Conservation (phyloP, 2,329 filamentous ascomycete genomes). For the Sporothrix phasma region DNA sequence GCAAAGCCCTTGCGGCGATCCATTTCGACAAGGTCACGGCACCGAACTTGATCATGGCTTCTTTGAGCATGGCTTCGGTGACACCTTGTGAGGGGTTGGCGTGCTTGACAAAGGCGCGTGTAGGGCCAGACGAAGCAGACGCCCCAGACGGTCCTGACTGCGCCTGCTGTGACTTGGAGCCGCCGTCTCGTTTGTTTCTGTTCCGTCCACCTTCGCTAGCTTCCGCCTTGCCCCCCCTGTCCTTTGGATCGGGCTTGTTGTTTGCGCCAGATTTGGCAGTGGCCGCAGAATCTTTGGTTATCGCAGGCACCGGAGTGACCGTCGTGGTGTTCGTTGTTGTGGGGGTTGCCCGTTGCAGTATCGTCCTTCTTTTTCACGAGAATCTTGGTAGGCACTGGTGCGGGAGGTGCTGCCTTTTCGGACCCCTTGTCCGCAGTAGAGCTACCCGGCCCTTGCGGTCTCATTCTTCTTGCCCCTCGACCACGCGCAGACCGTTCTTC, state of each 20-base stretch:
- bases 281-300: not conserved
- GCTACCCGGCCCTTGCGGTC: constrained; percentile 13
- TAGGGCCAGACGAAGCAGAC: constrained; percentile 34
- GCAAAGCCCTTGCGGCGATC: constrained; percentile 93
- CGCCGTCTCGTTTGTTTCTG: not conserved
- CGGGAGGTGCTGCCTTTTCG: not conserved
- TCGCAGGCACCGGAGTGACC: not conserved
- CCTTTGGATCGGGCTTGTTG: not conserved
- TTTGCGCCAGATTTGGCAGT: not conserved
- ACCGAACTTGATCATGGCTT: constrained; percentile 66
- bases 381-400: constrained; percentile 23
- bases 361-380: constrained; percentile 33
- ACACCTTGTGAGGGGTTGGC: constrained; percentile 86
- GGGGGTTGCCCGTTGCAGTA: constrained; percentile 16
- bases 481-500: constrained; percentile 14
- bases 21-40: constrained; percentile 71
- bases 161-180: not conserved
- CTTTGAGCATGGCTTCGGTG: constrained; percentile 68
- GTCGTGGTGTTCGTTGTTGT: constrained; percentile 17
- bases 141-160: not conserved
- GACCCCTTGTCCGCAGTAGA: not conserved
- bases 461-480: constrained; percentile 20
- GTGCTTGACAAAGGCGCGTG: constrained; percentile 69
- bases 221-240: constrained; percentile 5
- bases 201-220: not conserved